These are phyloP conservation scores for Apiospora aurea DNA, from an alignment of 2,329 filamentous ascomycete genomes.

Conservation along the genomic window DNA sequence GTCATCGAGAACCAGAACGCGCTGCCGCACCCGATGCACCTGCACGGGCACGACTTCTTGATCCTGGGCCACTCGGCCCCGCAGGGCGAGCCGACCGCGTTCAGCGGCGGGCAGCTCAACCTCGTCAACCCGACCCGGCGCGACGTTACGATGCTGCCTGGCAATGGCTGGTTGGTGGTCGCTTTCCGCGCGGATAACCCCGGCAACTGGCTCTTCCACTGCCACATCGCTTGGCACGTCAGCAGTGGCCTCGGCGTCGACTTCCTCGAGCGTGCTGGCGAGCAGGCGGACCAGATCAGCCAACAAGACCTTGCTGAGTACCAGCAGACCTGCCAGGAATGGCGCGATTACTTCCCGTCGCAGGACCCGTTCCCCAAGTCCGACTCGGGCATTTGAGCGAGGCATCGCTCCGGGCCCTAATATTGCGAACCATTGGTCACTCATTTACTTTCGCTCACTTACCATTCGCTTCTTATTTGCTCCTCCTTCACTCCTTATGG, in stretches of 20 bases:
- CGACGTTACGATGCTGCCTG: conserved; percentile 53
- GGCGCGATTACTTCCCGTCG: conserved; percentile 18
- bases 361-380: conserved; percentile 19
- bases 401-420: neutral
- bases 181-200: conserved; percentile 58
- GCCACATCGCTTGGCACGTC: conserved; percentile 59
- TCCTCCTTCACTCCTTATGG: neutral
- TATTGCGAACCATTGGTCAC: neutral
- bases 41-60: conserved; percentile 43
- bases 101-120: conserved; percentile 38
- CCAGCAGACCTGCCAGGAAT: conserved; percentile 25
- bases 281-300: conserved; percentile 27
- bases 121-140: conserved; percentile 51
- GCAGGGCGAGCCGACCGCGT: conserved; percentile 21
- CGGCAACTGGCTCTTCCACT: conserved; percentile 54
- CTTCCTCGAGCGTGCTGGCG: conserved; percentile 49
- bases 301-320: conserved; percentile 13
- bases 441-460: neutral
- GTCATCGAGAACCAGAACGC: conserved; percentile 33
- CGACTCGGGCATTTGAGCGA: conserved; percentile 26
- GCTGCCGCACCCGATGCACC: conserved; percentile 38
- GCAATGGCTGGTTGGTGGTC: conserved; percentile 52
- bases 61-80: conserved; percentile 35
- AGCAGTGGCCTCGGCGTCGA: conserved; percentile 56
- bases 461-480: neutral